These are phyloP conservation scores for Diaporthe sp. DNA, from an alignment of 2,329 filamentous ascomycete species.

Conservation along the genomic window DNA sequence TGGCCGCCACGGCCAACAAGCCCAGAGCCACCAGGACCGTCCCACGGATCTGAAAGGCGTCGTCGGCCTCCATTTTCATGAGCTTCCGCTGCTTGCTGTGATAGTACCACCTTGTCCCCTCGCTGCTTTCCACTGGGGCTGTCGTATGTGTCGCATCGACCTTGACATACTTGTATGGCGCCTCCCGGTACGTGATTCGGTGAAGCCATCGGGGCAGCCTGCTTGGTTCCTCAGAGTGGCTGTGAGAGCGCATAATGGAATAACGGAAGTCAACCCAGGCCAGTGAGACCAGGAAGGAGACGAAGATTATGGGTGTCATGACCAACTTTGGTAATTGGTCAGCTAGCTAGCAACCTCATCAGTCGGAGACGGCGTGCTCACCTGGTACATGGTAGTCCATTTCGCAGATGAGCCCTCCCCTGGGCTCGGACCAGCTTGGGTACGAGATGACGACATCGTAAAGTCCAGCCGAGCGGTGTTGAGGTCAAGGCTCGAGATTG, in stretches of 20 bases:
- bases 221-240: constrained; percentile 50
- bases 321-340: constrained; percentile 55
- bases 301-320: constrained; percentile 74
- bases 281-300: constrained; percentile 76
- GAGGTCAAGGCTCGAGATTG: background rate
- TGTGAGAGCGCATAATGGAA: constrained; percentile 63
- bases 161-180: constrained; percentile 54
- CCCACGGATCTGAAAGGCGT: constrained; percentile 73
- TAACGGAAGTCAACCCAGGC: constrained; percentile 72
- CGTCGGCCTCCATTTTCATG: constrained; percentile 72
- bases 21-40: constrained; percentile 66
- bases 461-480: background rate
- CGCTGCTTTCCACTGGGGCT: constrained; percentile 38
- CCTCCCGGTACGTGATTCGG: constrained; percentile 56
- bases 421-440: constrained; percentile 28
- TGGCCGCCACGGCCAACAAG: constrained; percentile 49
- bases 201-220: constrained; percentile 58
- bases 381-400: constrained; percentile 46
- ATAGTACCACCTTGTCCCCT: constrained; percentile 59
- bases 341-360: constrained; percentile 2
- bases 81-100: constrained; percentile 72
- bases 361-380: constrained; percentile 23
- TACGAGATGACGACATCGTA: constrained; percentile 35
- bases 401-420: constrained; percentile 27
- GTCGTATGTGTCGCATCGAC: constrained; percentile 40